These are phyloP conservation scores for Hypomyces rosellus DNA, from an alignment of 2,329 filamentous ascomycete species.

Conservation along the genomic window DNA sequence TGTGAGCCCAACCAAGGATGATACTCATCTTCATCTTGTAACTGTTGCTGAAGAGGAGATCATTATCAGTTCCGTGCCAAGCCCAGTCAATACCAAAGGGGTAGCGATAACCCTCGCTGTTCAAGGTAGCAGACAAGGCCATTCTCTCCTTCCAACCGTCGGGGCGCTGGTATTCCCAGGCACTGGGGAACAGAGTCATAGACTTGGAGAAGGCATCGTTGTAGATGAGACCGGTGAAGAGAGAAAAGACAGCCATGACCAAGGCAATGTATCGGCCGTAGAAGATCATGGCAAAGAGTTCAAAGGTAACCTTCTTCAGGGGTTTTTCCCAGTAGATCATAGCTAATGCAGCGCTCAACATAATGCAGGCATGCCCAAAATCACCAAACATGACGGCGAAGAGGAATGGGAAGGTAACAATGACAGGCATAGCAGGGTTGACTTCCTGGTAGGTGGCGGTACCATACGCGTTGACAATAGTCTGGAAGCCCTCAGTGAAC, in stretches of 20 bases:
- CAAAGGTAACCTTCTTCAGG: constrained; percentile 85
- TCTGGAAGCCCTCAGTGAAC: constrained; percentile 97
- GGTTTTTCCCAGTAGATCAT: constrained; percentile 98
- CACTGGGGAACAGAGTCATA: constrained; percentile 79
- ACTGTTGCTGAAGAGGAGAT: constrained; percentile 92
- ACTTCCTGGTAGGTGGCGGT: constrained; percentile 96
- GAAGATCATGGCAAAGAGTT: constrained; percentile 97
- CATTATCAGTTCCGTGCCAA: constrained; percentile 95
- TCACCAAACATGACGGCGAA: constrained; percentile 99
- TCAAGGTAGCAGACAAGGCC: constrained; percentile 60
- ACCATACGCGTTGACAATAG: constrained; percentile 97
- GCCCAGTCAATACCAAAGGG: constrained; percentile 94
- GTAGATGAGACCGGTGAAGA: constrained; percentile 96
- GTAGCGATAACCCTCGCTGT: constrained; percentile 69
- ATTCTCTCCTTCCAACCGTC: constrained; percentile 59
- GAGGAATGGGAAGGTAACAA: constrained; percentile 98
- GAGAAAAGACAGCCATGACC: constrained; percentile 95
- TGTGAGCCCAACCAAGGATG: constrained; percentile 92
- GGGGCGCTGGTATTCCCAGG: constrained; percentile 75
- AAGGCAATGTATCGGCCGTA: constrained; percentile 98
- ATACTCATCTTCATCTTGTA: constrained; percentile 99
- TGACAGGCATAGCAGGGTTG: constrained; percentile 90
- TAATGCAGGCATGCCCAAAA: constrained; percentile 86
- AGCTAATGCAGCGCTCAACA: constrained; percentile 73
- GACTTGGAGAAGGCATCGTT: constrained; percentile 96